Conservation (phyloP, 495 filamentous ascomycete genomes). For the Collariella sp. region DNA sequence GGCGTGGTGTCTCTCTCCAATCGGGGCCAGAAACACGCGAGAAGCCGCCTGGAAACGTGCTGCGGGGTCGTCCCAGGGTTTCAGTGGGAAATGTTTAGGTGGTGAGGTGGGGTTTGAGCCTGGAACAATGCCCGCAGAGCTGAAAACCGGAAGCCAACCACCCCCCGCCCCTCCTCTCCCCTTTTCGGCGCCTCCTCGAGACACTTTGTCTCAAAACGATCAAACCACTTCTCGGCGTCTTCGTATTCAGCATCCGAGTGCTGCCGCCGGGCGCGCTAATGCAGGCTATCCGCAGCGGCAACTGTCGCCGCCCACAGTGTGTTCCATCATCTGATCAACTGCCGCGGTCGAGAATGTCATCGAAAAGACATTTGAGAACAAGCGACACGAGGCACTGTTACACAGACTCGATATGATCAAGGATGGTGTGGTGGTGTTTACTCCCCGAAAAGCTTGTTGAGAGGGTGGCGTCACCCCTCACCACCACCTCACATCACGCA, state of each 20-base stretch:
- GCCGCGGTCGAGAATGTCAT: no score
- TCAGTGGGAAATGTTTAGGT: no score
- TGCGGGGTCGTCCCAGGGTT: background rate
- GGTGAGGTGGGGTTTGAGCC: background rate
- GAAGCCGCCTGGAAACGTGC: background rate
- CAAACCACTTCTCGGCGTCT: background rate
- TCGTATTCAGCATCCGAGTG: background rate
- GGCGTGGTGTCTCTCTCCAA: background rate
- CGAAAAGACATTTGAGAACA: no score
- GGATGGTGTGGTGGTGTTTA: no score
- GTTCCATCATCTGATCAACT: no score
- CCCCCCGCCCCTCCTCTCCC: background rate
- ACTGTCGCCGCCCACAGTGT: no score
- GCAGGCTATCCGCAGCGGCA: background rate
- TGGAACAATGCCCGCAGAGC: background rate
- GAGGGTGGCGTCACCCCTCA: no score
- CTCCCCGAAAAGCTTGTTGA: no score
- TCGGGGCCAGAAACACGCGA: background rate
- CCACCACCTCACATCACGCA: no score
- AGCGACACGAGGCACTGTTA: no score
- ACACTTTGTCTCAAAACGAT: background rate
- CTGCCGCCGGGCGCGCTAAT: background rate
- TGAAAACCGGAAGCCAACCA: background rate
- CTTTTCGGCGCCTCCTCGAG: background rate
- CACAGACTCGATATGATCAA: no score